Conservation (phyloP, 2,329 filamentous ascomycete species). For the Colletotrichum tropicicola region DNA sequence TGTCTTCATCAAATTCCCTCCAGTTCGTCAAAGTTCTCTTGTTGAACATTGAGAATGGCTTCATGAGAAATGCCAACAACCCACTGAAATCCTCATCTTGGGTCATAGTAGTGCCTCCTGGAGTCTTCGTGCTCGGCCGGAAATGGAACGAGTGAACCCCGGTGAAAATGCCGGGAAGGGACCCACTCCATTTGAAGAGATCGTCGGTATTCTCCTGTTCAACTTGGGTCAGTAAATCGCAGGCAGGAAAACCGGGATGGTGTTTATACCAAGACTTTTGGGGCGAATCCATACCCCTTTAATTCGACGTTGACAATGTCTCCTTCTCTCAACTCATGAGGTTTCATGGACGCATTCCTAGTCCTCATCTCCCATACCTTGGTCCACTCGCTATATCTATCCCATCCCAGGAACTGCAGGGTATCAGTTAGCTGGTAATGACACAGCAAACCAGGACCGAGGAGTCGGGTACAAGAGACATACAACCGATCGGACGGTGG, state of each 20-base stretch:
- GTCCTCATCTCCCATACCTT: not conserved
- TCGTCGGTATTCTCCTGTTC: not conserved
- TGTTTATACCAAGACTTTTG: not conserved
- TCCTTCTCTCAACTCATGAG: not conserved
- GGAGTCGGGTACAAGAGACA: not conserved
- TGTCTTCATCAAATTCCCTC: not conserved
- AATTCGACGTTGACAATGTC: not conserved
- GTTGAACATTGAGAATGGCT: not conserved
- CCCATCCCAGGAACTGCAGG: constrained; percentile 6
- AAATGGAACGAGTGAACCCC: not conserved
- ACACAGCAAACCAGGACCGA: not conserved
- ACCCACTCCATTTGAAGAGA: not conserved
- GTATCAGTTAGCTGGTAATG: too few species aligned
- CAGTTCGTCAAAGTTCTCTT: not conserved
- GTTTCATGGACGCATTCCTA: not conserved
- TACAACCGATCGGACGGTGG: not conserved
- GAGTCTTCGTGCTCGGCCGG: not conserved
- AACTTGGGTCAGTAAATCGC: not conserved
- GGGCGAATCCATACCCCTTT: not conserved
- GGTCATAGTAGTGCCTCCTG: not conserved
- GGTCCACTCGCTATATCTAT: not conserved
- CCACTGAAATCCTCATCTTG: not conserved
- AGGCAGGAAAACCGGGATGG: not conserved
- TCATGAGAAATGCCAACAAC: not conserved
- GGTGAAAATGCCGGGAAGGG: not conserved